These are phyloP conservation scores for Zalaria obscura DNA, from an alignment of 2,329 filamentous ascomycete genomes.

Conservation along the genomic window DNA sequence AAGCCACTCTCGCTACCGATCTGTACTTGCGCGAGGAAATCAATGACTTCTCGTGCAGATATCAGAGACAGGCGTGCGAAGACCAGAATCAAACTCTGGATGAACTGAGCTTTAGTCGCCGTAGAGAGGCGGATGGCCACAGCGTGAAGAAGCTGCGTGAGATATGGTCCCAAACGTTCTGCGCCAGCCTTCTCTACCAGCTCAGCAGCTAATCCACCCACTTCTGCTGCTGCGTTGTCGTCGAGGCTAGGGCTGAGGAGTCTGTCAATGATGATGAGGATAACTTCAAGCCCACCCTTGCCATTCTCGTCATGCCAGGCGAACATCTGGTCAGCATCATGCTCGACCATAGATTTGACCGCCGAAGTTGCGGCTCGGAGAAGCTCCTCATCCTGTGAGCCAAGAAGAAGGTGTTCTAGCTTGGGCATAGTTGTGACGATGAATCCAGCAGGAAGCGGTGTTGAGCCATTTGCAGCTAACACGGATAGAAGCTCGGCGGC, in stretches of 20 bases:
- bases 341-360: conserved; percentile 76
- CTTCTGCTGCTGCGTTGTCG: conserved; percentile 89
- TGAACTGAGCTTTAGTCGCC: conserved; percentile 75
- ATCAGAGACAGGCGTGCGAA: conserved; percentile 82
- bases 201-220: conserved; percentile 85
- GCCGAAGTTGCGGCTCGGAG: conserved; percentile 75
- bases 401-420: conserved; percentile 67
- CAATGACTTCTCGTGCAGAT: conserved; percentile 76
- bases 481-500: conserved; percentile 74
- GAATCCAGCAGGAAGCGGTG: conserved; percentile 77
- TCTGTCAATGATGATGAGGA: conserved; percentile 82
- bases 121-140: conserved; percentile 74
- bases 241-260: conserved; percentile 73
- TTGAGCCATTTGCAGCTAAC: conserved; percentile 66
- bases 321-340: conserved; percentile 83
- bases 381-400: conserved; percentile 74
- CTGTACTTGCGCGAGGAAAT: conserved; percentile 75
- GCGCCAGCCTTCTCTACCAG: conserved; percentile 91
- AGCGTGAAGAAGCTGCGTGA: conserved; percentile 75
- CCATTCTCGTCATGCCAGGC: conserved; percentile 68
- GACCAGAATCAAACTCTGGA: conserved; percentile 88
- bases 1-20: conserved; percentile 72
- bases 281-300: conserved; percentile 75
- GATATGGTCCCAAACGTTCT: conserved; percentile 76
- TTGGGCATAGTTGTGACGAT: conserved; percentile 78